Evolutionary conservation across 345 rosid genomes (phyloP), one percentile per base, ranked within the genome.

Genomic region (Clausena lansium): DNA sequence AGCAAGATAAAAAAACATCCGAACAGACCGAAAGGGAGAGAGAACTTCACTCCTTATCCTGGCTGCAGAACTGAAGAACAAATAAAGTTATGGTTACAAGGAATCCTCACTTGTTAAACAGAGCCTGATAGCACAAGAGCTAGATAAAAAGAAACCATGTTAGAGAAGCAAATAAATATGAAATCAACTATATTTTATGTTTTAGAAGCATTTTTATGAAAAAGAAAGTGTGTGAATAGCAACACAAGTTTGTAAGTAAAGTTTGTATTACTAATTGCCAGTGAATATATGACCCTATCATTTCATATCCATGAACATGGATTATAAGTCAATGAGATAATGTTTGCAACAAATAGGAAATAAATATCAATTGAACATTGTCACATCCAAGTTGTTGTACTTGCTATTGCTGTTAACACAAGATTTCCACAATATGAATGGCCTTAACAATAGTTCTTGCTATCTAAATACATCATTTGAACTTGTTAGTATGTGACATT

Each of bases 1-100:
- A 10, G 98, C 91, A 13, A 90, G 89, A 85, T 95, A 95, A 78
- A 95, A 95, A 90, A 95, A 95, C 97, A 95, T 92, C 73, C 98
- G 90, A 55, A 95, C 91, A 50, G 99, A 82, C 68, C 97, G 91
- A 80, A 95, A 95, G 22, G 99, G 99, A 76, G 99, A 79, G 30
- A 92, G 91, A 83, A 95, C 99, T 88, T 93, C 98, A 77, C 92
- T 90, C 73, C 95, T 88, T 81, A 93, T 92, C 92, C 85, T 93
- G 75, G 97, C 94, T 80, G 87, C 69, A 47, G 95, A 91, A 78
- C 97, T 95, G 86, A 73, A 83, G 74, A 86, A 81, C 78, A 88
- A 76, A 83, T 55, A 81, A 77, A 85, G 81, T 54, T 78, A 55
- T 79, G 69, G 76, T 74, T 69, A 80, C 79, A 64, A 62, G 74